Evolutionary conservation across 495 filamentous ascomycete genomes (phyloP), one percentile per base, ranked within the genome.

Genomic region (Aspergillus cavernicola): DNA sequence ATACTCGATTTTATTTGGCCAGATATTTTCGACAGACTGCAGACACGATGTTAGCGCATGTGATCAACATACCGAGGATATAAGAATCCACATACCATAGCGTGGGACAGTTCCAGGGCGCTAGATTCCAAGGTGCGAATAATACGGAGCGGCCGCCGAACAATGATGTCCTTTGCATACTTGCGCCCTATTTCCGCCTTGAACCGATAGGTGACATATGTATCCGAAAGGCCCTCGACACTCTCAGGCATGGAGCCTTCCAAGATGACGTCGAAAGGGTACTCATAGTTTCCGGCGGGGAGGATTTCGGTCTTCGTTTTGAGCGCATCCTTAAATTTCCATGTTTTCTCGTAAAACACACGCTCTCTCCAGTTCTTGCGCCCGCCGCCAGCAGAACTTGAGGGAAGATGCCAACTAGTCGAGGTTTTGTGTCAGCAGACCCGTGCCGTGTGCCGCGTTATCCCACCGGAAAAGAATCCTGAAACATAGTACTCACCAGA

Each of bases 1-100:
- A 66, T 97, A 97, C 62, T 93, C 85, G 60, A 97, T 81, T 74
- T 98, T 98, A 69, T 92, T 88, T 10, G 88, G 83, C 93, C 93
- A 98, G 50, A 93, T 81, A 61, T 95, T 95, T 66, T 95, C 88
- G 46, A 95, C 85, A n/a, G 86, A 79, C 81, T 84, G 53, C 35
- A 20, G 18, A 29, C 6, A 11, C 12, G 24, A 11, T 16, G 31
- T 53, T 55, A 64, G 46, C 57, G 58, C 36, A 49, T 32, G 31
- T 32, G n/a, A 35, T 20, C 52, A 28, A 15, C 33, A 32, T 42
- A 13, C 42, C n/a, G 20, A 28, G n/a, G 20, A 15, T 20, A 6
- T n/a, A n/a, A n/a, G n/a, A 22, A 23, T 15, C 11, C 62, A 36
- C 68, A 59, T 67, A 84, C 90, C 89, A 92, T 91, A 10, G 87